A percentile compares a stretch with the other conserved stretches of the same genome.
These are phyloP conservation scores for Phytopythium mirpurense DNA, from an alignment of 352 stramenopile genomes.

Conservation along the genomic window DNA sequence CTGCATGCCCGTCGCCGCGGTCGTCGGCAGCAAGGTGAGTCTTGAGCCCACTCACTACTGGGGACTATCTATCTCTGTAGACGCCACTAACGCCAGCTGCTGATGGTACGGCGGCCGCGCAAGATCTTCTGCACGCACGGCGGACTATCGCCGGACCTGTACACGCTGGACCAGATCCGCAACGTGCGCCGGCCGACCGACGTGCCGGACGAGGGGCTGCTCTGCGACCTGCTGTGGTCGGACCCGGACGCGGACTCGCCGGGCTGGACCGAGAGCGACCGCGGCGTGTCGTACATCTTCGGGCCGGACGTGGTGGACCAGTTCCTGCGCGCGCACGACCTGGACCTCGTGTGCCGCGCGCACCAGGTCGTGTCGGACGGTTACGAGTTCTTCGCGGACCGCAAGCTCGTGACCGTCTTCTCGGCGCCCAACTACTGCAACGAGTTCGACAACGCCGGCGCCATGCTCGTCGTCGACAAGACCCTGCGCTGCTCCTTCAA, in stretches of 20 bases:
- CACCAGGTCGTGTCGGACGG: slow-evolving; percentile 99
- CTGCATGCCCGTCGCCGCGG: slow-evolving; percentile 94
- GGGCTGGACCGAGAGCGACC: slow-evolving; percentile 96
- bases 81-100: too few relatives aligned
- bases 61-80: too few relatives aligned
- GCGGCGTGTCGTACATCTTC: slow-evolving; percentile 99
- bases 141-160: slow-evolving; percentile 91
- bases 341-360: slow-evolving; percentile 97
- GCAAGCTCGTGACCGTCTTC: slow-evolving; percentile 99
- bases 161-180: slow-evolving; percentile 96
- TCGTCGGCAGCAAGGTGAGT: slow-evolving; percentile 92
- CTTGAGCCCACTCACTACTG: background rate
- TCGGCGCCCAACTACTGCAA: slow-evolving; percentile 99
- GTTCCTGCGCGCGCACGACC: slow-evolving; percentile 96
- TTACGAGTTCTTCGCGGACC: slow-evolving; percentile 99
- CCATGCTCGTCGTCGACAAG: slow-evolving; percentile 77
- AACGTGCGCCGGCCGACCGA: slow-evolving; percentile 81
- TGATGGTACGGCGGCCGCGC: background rate
- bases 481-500: slow-evolving; percentile 78
- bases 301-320: slow-evolving; percentile 96
- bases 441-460: slow-evolving; percentile 99
- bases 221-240: slow-evolving; percentile 87
- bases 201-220: slow-evolving; percentile 77
- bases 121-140: slow-evolving; percentile 99
- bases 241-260: slow-evolving; percentile 84